Percentiles rank a stretch among this genome's conserved stretches.
phyloP scores from a whole-genome alignment of 345 rosid species.

The Euphorbia peplus region DNA sequence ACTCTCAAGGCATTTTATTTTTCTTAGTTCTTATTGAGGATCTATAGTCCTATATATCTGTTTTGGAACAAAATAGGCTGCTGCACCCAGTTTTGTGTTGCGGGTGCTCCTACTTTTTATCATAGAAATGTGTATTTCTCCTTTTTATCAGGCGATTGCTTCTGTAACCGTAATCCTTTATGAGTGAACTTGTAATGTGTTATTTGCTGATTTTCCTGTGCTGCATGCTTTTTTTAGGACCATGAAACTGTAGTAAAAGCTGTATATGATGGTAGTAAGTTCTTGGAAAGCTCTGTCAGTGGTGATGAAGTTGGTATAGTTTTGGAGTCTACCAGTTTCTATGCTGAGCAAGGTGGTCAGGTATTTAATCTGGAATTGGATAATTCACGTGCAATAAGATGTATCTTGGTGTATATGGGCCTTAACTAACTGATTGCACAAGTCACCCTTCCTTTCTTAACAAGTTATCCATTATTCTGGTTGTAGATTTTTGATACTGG shows the following conservation, averaged over 20 bases:
- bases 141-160: not conserved
- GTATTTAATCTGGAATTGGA: conserved; percentile 32
- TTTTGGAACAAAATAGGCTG: not conserved
- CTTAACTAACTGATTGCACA: not conserved
- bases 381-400: not conserved
- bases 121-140: not conserved
- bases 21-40: not conserved
- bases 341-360: conserved; percentile 99
- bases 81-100: not conserved
- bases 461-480: conserved; percentile 18
- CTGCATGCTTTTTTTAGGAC: conserved; percentile 39
- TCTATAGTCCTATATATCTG: not conserved
- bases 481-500: conserved; percentile 83
- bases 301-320: conserved; percentile 68
- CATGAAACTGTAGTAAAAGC: conserved; percentile 72
- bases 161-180: not conserved
- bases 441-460: not conserved
- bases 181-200: not conserved
- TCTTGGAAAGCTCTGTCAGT: conserved; percentile 46
- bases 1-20: not conserved
- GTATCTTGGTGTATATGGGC: not conserved
- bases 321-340: conserved; percentile 77
- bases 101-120: not conserved
- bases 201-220: conserved; percentile 8
- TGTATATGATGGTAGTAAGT: conserved; percentile 75